Conservation (phyloP, 129 eudicot genomes). For the Cynara cardunculus region DNA sequence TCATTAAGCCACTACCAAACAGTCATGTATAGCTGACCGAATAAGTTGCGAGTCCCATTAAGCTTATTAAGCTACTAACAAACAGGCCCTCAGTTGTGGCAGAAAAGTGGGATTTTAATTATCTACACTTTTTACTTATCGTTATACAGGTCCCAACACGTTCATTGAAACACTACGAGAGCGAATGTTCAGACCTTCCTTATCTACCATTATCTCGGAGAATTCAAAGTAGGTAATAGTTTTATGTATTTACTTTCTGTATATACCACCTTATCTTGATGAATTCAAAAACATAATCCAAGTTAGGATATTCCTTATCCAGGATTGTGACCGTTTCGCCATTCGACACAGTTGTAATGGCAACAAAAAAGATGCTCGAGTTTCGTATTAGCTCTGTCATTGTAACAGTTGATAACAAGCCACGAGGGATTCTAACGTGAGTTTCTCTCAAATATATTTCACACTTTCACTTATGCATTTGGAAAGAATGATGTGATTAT, state of each 20-base stretch:
- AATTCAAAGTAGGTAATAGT: slow-evolving; percentile 98
- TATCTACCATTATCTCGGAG: slow-evolving; percentile 84
- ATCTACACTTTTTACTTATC: not conserved
- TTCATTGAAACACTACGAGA: slow-evolving; percentile 86
- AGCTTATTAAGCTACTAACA: too few species aligned
- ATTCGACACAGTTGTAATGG: slow-evolving; percentile 77
- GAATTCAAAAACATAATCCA: slow-evolving; percentile 1
- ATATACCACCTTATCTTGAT: not conserved
- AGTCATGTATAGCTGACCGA: too few species aligned
- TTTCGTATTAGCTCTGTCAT: slow-evolving; percentile 66
- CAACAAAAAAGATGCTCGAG: slow-evolving; percentile 94
- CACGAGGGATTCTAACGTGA: slow-evolving; percentile 92
- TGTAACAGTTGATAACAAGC: slow-evolving; percentile 82
- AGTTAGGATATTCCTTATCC: slow-evolving; percentile 13
- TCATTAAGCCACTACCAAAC: too few species aligned
- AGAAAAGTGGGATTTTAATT: not conserved
- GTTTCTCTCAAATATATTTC: slow-evolving; percentile 21
- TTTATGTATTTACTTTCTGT: slow-evolving; percentile 25
- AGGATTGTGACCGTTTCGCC: slow-evolving; percentile 85
- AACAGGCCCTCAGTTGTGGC: not conserved
- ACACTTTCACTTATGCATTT: not conserved
- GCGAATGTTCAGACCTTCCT: slow-evolving; percentile 79
- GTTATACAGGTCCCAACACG: slow-evolving; percentile 65
- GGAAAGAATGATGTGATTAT: slow-evolving; percentile 2
- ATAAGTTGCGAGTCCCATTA: too few species aligned